A percentile compares a stretch with the other conserved stretches of the same genome.
Conservation (phyloP, 139 green algal genomes). For the Chlorella sp. region DNA sequence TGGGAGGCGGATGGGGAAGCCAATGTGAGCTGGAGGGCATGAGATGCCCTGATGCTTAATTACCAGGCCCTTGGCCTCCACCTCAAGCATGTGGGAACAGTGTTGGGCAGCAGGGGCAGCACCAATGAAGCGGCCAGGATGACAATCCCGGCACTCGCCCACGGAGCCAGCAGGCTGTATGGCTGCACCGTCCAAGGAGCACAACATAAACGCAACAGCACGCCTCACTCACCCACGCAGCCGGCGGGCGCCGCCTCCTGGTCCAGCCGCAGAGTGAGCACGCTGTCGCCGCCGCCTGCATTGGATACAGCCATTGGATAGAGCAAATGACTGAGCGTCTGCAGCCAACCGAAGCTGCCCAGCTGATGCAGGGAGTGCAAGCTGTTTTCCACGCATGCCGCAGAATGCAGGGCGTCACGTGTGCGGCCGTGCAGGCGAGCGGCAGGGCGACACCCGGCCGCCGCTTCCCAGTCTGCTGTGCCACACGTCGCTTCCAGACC, state of each 20-base stretch:
- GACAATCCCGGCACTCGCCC: too few relatives aligned
- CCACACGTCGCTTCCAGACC: too few relatives aligned
- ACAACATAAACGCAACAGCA: neutral
- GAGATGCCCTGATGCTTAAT: neutral
- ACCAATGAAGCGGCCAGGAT: too few relatives aligned
- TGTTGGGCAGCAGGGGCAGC: too few relatives aligned
- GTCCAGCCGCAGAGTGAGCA: slow-evolving; percentile 49
- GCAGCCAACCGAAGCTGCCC: neutral
- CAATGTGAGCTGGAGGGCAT: neutral
- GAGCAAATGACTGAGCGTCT: too few relatives aligned
- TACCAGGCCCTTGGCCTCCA: too few relatives aligned
- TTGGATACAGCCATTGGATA: neutral
- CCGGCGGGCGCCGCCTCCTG: slow-evolving; percentile 14
- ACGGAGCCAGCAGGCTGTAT: too few relatives aligned
- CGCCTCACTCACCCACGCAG: neutral
- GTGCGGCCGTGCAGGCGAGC: neutral
- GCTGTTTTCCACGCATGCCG: neutral
- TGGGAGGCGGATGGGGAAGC: neutral
- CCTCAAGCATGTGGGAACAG: too few relatives aligned
- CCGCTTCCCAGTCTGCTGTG: too few relatives aligned
- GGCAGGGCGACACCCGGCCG: too few relatives aligned
- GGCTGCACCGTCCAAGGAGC: too few relatives aligned
- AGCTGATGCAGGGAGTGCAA: neutral
- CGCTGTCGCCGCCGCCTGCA: slow-evolving; percentile 68
- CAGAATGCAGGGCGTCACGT: neutral